Conservation (phyloP, 2,329 filamentous ascomycete species). For the Penicillium sp. region DNA sequence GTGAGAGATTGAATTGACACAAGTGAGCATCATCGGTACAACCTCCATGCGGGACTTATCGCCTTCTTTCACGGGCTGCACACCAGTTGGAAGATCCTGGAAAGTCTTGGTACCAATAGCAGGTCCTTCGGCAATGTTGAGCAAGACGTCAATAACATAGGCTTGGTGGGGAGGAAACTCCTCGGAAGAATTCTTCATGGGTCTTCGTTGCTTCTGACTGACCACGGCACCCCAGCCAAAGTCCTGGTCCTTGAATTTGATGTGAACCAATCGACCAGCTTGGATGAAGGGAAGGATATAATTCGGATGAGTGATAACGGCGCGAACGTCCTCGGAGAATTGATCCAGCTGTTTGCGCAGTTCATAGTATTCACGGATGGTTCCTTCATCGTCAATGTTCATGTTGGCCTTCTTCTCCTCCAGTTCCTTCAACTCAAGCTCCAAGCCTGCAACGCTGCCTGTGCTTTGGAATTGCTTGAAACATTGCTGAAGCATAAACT, state of each 20-base stretch:
- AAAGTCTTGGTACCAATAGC: constrained; percentile 57
- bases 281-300: constrained; percentile 84
- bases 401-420: constrained; percentile 73
- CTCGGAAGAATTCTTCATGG: constrained; percentile 64
- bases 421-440: constrained; percentile 76
- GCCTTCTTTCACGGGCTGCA: constrained; percentile 60
- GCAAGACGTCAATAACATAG: constrained; percentile 77
- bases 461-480: constrained; percentile 99
- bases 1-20: constrained; percentile 80
- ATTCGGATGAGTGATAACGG: constrained; percentile 87
- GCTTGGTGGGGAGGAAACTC: constrained; percentile 73
- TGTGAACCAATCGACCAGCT: constrained; percentile 79
- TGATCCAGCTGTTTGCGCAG: constrained; percentile 78
- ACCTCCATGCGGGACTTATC: constrained; percentile 73
- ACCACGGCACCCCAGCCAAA: constrained; percentile 95
- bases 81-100: constrained; percentile 64
- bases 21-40: constrained; percentile 82
- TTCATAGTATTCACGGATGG: constrained; percentile 92
- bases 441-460: constrained; percentile 76
- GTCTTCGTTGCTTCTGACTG: constrained; percentile 66
- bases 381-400: constrained; percentile 79
- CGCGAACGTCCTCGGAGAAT: constrained; percentile 85
- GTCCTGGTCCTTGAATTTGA: constrained; percentile 76
- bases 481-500: constrained; percentile 97
- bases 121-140: constrained; percentile 59